Base-by-base conservation (phyloP, 371 early-diverging fungal species). In the Apophysomyces trapeziformis region DNA sequence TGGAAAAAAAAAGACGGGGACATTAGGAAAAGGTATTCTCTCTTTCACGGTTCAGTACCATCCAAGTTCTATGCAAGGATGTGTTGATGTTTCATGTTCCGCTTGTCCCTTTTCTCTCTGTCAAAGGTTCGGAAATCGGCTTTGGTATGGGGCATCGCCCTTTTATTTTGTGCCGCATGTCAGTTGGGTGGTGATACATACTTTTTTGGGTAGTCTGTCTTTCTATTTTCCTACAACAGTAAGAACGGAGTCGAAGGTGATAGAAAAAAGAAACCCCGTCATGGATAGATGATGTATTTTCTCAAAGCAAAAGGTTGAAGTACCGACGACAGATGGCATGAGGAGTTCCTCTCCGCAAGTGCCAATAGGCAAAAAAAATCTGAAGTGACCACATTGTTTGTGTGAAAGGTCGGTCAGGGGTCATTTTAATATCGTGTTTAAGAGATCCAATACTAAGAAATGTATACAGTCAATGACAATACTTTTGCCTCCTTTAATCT, bases 361-460 rank as follows among this genome's bases (percentile, higher is more conserved):
- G 32, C 32, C 32, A 26, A 26, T 2, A 26, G 32, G 32, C 32
- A 26, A 26, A 26, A 26, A 26, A 26, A 26, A 26, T 26, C 32
- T 26, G 91, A 38, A 92, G 90, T 37, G 86, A 87, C 60, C 92
- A 90, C 70, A 54, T 79, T 41, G 77, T 94, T 46, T 75, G 82
- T 46, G 72, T 81, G 14, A 91, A 91, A 91, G 64, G 95, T 98
- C 64, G 97, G 98, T 50, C 89, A 92, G 46, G 98, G 98, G 36
- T 96, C 96, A 3, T 98, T 98, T 26, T 84, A 97, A 98, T 26
- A 95, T 91, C 0, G 98, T 98, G 5, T 97, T 90, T 76, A 86
- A 89, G 71, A 26, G 32, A 98, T 92, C 38, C 72, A 82, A 61
- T 88, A 92, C 73, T 26, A 89, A 87, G 78, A 87, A 84, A 80